Base-by-base conservation (phyloP, 345 rosid species). In the Euphorbia tirucalli region DNA sequence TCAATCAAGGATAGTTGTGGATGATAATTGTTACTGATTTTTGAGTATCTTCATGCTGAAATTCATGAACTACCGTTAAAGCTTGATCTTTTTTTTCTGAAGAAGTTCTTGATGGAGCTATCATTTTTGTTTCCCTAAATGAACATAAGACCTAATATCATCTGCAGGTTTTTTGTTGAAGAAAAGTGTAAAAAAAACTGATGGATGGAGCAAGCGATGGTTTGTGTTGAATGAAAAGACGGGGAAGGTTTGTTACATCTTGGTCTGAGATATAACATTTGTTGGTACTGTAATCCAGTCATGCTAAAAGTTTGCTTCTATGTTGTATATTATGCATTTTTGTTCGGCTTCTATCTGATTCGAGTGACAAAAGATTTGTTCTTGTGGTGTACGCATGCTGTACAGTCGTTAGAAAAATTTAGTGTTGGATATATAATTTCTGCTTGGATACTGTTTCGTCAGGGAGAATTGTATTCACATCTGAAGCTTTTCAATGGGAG, bases 151-250 rank as follows among this genome's bases (percentile, higher is more conserved):
- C 56, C 25, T 15, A 5, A 16, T 22, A 43, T 64, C 32, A 25
- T 65, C 37, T 86, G 79, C 88, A 95, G 99, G 98, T 60, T 92
- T 89, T 78, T 80, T 95, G 66, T 79, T 85, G 82, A 95, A 92
- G 85, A 95, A 87, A 82, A 92, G 97, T 82, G 44, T 5, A 11
- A 92, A 74, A 63, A 95, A 92, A 85, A 84, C 89, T 50, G 88
- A 85, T 79, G 96, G 90, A 52, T 95, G 99, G 99, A 86, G 91
- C 69, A 82, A 80, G 82, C 86, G 93, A 55, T 95, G 98, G 98
- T 95, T 95, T 85, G 99, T 95, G 50, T 81, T 95, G 71, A 95
- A 91, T 83, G 97, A 90, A 79, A 96, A 91, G 86, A 93, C 81
- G 74, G 99, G 99, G 82, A 96, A 96, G 96, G 99, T 89, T 70